Conservation (phyloP, 148 eudicot genomes). For the Fagopyrum esculentum region DNA sequence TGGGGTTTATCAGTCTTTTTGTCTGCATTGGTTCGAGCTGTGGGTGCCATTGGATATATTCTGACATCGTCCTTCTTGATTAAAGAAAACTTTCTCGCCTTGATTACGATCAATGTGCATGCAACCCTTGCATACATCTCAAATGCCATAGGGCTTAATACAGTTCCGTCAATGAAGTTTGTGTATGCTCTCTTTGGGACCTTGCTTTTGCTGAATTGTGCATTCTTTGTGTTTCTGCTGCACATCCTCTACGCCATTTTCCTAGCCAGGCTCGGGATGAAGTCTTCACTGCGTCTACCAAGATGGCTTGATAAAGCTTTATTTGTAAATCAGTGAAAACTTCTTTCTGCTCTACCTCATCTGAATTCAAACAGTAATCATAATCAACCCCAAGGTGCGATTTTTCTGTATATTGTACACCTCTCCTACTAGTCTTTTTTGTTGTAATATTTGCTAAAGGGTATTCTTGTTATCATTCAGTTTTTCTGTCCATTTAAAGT, state of each 20-base stretch:
- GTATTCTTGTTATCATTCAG: background rate
- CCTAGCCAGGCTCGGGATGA: constrained; percentile 73
- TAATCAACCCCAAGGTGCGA: background rate
- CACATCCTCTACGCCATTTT: constrained; percentile 82
- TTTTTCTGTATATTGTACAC: background rate
- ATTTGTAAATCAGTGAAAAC: background rate
- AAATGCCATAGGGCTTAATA: constrained; percentile 50
- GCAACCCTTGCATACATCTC: constrained; percentile 56
- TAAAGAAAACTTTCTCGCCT: constrained; percentile 79
- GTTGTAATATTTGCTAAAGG: background rate
- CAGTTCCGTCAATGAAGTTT: constrained; percentile 67
- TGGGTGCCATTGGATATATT: constrained; percentile 76
- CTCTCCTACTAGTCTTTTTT: background rate
- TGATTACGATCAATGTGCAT: constrained; percentile 88
- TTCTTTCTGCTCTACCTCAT: background rate
- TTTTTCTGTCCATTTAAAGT: background rate
- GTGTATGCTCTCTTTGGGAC: constrained; percentile 73
- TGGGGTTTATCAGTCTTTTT: constrained; percentile 69
- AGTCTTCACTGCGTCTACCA: constrained; percentile 51
- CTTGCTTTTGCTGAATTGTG: constrained; percentile 70
- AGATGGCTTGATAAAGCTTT: constrained; percentile 69
- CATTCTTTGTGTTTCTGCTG: constrained; percentile 69
- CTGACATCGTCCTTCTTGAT: constrained; percentile 75
- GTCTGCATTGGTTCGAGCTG: constrained; percentile 75
- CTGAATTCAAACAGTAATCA: background rate